Evolutionary conservation across 331 rosid genomes (phyloP).

Genomic region (Ulmus americana): DNA sequence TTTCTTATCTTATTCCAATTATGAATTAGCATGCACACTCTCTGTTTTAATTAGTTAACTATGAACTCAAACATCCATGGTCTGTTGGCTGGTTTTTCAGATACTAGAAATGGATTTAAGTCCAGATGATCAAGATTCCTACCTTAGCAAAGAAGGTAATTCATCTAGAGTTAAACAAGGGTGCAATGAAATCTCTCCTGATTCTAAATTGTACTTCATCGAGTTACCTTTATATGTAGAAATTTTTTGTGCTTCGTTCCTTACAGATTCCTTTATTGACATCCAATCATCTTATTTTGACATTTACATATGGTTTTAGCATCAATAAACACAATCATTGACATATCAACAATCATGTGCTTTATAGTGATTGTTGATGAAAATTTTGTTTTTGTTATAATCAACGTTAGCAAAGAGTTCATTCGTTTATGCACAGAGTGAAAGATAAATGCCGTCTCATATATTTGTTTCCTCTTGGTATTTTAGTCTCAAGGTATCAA

Average conservation of each 20-base stretch:
- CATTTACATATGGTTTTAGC: background rate
- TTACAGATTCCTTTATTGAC: background rate
- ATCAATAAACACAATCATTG: background rate
- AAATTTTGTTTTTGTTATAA: background rate
- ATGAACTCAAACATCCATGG: constrained; percentile 16
- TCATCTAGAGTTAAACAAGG: constrained; percentile 10
- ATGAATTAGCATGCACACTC: background rate
- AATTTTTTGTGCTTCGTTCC: background rate
- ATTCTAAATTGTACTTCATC: background rate
- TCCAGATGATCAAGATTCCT: constrained; percentile 50
- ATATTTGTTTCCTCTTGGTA: constrained; percentile 17
- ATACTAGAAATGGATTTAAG: constrained; percentile 82
- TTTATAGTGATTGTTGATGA: background rate
- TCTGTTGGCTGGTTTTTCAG: constrained; percentile 37
- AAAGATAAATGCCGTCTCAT: background rate
- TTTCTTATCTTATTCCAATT: no score
- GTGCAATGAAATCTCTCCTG: background rate
- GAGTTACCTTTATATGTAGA: background rate
- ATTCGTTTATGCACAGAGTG: background rate
- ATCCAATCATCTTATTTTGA: background rate
- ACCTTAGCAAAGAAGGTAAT: constrained; percentile 57
- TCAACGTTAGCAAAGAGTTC: constrained; percentile 5
- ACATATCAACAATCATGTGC: background rate
- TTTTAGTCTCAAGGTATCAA: constrained; percentile 47
- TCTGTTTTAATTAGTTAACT: constrained; percentile 2